Conservation (phyloP, 768 basidiomycete genomes). For the Boletus vermiculosoides region DNA sequence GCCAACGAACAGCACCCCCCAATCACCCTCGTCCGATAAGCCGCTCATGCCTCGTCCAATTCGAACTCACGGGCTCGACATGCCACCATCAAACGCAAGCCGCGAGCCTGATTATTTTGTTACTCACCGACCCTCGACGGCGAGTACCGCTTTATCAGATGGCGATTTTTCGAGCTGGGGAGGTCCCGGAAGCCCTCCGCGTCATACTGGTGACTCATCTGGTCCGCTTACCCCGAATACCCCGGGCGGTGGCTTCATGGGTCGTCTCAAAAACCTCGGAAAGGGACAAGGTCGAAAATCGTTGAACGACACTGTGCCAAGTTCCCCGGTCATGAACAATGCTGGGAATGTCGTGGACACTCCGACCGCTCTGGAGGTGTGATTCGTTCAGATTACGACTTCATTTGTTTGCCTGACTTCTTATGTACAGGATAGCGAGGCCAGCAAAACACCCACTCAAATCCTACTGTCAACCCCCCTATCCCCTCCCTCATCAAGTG, state of each 20-base stretch:
- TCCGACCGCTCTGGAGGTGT: constrained; percentile 25
- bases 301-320: constrained; percentile 20
- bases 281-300: constrained; percentile 47
- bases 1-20: constrained; percentile 39
- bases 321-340: constrained; percentile 23
- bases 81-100: constrained; percentile 24
- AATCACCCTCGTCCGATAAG: constrained; percentile 40
- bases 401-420: background rate
- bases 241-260: constrained; percentile 65
- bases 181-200: constrained; percentile 38
- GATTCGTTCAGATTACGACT: background rate
- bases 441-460: constrained; percentile 52
- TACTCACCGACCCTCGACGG: constrained; percentile 44
- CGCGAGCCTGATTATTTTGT: constrained; percentile 55
- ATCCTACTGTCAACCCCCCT: constrained; percentile 53
- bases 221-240: constrained; percentile 48
- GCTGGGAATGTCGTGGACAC: constrained; percentile 15
- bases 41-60: constrained; percentile 34
- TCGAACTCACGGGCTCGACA: constrained; percentile 48
- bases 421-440: constrained; percentile 24
- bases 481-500: constrained; percentile 64
- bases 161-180: constrained; percentile 50
- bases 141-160: constrained; percentile 42
- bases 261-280: constrained; percentile 73
- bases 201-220: constrained; percentile 24